Base-by-base conservation (phyloP, 2,329 filamentous ascomycete species). In the Fusarium lateritium region DNA sequence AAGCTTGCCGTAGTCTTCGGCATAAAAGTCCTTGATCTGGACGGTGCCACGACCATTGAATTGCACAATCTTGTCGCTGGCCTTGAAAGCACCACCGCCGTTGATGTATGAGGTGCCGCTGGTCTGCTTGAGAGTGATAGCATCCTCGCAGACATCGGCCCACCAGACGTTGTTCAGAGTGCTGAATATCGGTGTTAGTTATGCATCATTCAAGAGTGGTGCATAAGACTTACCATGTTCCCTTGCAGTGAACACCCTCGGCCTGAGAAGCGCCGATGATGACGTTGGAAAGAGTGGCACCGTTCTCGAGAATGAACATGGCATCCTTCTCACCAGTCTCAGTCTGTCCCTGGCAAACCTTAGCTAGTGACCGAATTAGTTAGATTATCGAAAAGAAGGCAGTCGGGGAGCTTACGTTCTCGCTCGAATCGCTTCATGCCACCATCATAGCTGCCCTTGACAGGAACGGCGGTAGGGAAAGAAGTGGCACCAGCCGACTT, bases 221-320 rank as follows among this genome's bases (percentile, higher is more conserved):
- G 28, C 28, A 3, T 19, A 4, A 2, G 17, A 40, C 40, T 43
- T 52, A 68, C 65, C 84, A 85, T 15, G 80, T 76, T 34, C 83
- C 83, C 53, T 80, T 74, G 76, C 84, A 86, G 77, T 87, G 84
- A 33, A 86, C 81, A 54, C 81, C 84, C 75, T 85, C 85, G 36
- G 81, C 79, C 64, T 85, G 79, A 60, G 83, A 80, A n/a, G 79
- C 79, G 22, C 85, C 84, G 53, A 86, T 86, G 72, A 87, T 85
- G 73, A 84, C 84, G 70, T 86, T 86, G 67, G 80, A 82, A 28
- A 87, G 76, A 26, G 80, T 84, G 31, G 81, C 85, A 31, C 85
- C 85, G 51, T 81, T 77, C 73, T 83, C 79, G 53, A 88, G 78
- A 64, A 84, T 79, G 80, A 87, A 87, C 74, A 87, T 84, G 45